phyloP scores from a whole-genome alignment of 2,329 filamentous ascomycete genomes.

The Daldinia sp. region DNA sequence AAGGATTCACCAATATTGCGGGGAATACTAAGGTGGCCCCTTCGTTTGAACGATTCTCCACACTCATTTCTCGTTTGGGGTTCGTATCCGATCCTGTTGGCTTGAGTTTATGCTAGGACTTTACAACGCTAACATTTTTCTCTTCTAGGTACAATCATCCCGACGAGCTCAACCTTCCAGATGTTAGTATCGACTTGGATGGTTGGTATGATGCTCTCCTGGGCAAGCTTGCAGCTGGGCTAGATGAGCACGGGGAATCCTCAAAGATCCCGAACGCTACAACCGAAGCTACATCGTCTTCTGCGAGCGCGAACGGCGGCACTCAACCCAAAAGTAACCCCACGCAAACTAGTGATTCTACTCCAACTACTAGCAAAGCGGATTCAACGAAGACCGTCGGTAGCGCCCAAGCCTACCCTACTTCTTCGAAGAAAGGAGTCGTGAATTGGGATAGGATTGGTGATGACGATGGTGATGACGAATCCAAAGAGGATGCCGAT shows the following conservation, averaged over 20 bases:
- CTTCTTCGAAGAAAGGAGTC: conserved; percentile 83
- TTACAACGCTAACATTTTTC: conserved; percentile 25
- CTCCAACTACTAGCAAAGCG: conserved; percentile 18
- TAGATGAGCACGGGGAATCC: conserved; percentile 34
- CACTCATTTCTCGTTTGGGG: conserved; percentile 41
- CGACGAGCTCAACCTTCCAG: conserved; percentile 40
- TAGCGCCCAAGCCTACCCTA: conserved; percentile 76
- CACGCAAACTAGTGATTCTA: conserved; percentile 28
- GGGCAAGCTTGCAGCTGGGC: conserved; percentile 44
- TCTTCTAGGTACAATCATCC: conserved; percentile 42
- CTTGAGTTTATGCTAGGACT: neutral
- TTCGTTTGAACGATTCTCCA: conserved; percentile 41
- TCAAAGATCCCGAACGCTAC: conserved; percentile 18
- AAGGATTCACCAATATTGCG: conserved; percentile 47
- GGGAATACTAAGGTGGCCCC: conserved; percentile 29
- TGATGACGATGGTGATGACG: conserved; percentile 58
- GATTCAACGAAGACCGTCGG: conserved; percentile 21
- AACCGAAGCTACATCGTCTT: conserved; percentile 22
- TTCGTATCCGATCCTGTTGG: conserved; percentile 35
- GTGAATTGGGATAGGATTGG: conserved; percentile 93
- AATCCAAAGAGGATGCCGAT: conserved; percentile 69
- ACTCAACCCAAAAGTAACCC: conserved; percentile 17
- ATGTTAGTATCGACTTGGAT: conserved; percentile 28
- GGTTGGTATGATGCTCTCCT: conserved; percentile 46
- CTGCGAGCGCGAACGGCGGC: conserved; percentile 7